Evolutionary conservation across 805 yeast genomes (phyloP).

Genomic region (Cyberlindnera nakhonratchasimensis): DNA sequence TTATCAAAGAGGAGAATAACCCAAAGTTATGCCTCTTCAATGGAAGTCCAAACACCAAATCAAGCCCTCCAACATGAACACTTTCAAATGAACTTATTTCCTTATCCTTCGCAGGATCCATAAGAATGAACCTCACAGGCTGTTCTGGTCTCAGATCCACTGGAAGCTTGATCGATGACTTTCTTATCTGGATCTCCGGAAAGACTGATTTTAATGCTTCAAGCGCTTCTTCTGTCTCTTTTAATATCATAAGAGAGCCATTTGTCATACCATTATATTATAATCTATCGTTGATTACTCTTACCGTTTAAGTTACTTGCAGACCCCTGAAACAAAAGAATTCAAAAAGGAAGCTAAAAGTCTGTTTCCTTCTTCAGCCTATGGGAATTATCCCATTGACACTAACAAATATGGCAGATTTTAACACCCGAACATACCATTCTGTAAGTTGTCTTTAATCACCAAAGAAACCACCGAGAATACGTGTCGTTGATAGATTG

Average conservation of each 20-base stretch:
- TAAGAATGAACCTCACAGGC: background rate
- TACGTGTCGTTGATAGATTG: background rate
- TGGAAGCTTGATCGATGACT: background rate
- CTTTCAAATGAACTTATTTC: background rate
- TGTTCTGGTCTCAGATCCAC: slow-evolving; percentile 1
- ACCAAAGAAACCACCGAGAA: background rate
- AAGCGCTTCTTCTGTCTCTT: slow-evolving; percentile 34
- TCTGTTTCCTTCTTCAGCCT: background rate
- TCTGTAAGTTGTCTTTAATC: background rate
- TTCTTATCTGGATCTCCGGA: slow-evolving; percentile 33
- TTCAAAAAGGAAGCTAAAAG: too few relatives aligned
- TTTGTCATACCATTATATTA: too few relatives aligned
- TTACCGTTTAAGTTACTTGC: too few relatives aligned
- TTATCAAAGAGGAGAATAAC: slow-evolving; percentile 24
- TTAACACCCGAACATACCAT: slow-evolving; percentile 20
- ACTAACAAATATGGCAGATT: slow-evolving; percentile 1
- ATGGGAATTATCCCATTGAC: background rate
- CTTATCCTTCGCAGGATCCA: background rate
- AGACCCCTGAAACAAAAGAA: too few relatives aligned
- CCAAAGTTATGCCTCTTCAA: background rate
- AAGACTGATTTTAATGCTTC: slow-evolving; percentile 39
- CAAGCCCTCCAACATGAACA: slow-evolving; percentile 1
- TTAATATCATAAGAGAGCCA: background rate
- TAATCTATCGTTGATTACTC: too few relatives aligned
- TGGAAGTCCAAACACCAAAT: background rate